Evolutionary conservation across 768 basidiomycete species (phyloP), one percentile per base, ranked within the genome.

Genomic region (Termitomyces sp.): DNA sequence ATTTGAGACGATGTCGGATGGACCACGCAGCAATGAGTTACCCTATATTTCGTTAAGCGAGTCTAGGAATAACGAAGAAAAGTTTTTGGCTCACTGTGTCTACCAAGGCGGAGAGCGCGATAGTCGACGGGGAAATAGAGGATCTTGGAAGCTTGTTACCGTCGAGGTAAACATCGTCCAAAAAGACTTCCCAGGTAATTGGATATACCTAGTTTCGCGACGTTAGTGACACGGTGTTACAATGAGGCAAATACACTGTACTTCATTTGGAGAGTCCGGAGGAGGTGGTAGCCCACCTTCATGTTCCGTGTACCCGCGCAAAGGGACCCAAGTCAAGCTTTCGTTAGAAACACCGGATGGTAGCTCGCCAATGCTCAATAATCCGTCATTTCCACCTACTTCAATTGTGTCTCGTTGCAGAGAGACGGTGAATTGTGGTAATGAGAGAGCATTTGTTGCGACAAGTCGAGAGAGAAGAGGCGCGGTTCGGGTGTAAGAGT

Each of bases 1-100:
- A n/a, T 69, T 61, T 0, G 72, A 58, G 13, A 92, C 72, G 9
- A 90, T 78, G 59, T 92, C 90, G 5, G 77, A 68, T 0, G 89
- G 90, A 9, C 89, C 90, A 24, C 90, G 87, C 53, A 93, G 77
- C 43, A 89, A 79, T 9, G 89, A 90, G 71, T 85, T 91, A 0
- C 91, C 90, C 88, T 90, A 56, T 37, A 49, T 26, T 34, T 47
- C 12, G n/a, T 37, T 18, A 30, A 37, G 8, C 51, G 1, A 34
- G 22, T 24, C 27, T 2, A 6, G 51, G 20, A 14, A 30, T 47
- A 58, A 54, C 1, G 36, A 51, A 18, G 39, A 34, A 49, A 18
- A 33, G 33, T 43, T 36, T n/a, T 20, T 9, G 57, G 67, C 79
- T 51, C 53, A 89, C 89, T 2, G 91, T 91, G 63, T 92, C 90